Evolutionary conservation across 1,284 basidiomycete species (phyloP), one percentile per base, ranked within the genome.

Genomic region (Somion occarium): DNA sequence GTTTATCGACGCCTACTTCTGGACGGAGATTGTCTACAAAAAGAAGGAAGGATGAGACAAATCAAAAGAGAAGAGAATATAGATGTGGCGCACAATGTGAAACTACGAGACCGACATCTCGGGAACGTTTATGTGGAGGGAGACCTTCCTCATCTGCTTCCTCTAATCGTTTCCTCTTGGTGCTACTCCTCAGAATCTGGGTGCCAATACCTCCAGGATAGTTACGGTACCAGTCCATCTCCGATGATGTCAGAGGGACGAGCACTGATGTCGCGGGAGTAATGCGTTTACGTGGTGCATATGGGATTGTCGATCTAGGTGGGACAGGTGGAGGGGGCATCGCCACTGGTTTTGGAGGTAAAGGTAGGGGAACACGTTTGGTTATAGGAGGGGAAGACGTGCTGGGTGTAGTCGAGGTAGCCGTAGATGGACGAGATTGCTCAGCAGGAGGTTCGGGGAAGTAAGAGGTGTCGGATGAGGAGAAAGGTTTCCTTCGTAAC

Each of bases 21-120:
- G 91, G 92, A 9, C 97, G 83, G 41, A 84, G 79, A 67, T 99
- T 99, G 71, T 99, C 91, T 95, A 60, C 38, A 45, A 48, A 52
- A 46, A 52, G 45, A 26, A 12, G 26, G 23, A 54, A 19, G 55
- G 43, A 23, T 24, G 7, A 30, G 22, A 42, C 30, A 22, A 50
- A 26, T 24, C 12, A 19, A 9, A 43, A 15, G 4, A 23, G 18
- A 25, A 26, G 13, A 5, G 47, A 25, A 38, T n/a, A 27, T 26
- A 30, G 12, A 20, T 24, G 30, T 19, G 3, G 75, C 83, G 63
- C 61, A 85, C 88, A 91, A 62, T 91, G 88, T 38, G 84, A 68
- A 19, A 85, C 78, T 37, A 91, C 84, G 43, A 82, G 76, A 1
- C 75, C 80, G 4, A 83, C 80, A 61, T 90, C 87, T 22, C 83